Evolutionary conservation across 2,329 filamentous ascomycete species (phyloP).

Genomic region (Colletotrichum tabaci): DNA sequence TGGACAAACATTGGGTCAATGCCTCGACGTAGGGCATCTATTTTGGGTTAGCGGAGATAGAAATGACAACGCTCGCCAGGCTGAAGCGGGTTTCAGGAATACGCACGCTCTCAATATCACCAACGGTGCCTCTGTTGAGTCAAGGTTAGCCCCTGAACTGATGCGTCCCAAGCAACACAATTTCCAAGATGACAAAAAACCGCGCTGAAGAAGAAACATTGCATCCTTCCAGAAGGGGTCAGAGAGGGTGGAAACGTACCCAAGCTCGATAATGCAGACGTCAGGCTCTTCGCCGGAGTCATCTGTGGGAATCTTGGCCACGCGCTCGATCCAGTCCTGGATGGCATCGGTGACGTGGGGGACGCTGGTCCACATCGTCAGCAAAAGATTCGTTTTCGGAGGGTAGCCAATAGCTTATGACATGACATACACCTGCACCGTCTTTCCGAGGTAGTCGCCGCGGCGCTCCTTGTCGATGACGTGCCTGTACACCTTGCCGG

Average conservation of each 20-base stretch:
- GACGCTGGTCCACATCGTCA: constrained; percentile 60
- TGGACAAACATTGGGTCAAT: constrained; percentile 72
- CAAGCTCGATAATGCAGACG: constrained; percentile 79
- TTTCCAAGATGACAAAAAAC: neutral
- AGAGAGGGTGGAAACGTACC: constrained; percentile 61
- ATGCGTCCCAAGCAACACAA: neutral
- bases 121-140: constrained; percentile 53
- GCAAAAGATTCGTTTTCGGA: neutral
- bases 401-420: constrained; percentile 7
- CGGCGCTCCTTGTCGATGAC: constrained; percentile 81
- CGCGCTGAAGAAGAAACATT: neutral
- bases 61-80: neutral
- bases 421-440: constrained; percentile 77
- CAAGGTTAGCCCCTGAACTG: constrained; percentile 3
- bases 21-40: constrained; percentile 87
- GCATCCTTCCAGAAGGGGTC: neutral
- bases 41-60: constrained; percentile 3
- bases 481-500: constrained; percentile 93
- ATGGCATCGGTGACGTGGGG: constrained; percentile 94
- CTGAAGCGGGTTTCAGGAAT: neutral
- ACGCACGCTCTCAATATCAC: constrained; percentile 81
- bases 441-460: constrained; percentile 87
- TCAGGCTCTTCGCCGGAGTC: constrained; percentile 87
- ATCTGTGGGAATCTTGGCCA: constrained; percentile 88
- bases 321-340: constrained; percentile 91